Conservation (phyloP, 495 filamentous ascomycete species). For the Talaromyces adpressus region DNA sequence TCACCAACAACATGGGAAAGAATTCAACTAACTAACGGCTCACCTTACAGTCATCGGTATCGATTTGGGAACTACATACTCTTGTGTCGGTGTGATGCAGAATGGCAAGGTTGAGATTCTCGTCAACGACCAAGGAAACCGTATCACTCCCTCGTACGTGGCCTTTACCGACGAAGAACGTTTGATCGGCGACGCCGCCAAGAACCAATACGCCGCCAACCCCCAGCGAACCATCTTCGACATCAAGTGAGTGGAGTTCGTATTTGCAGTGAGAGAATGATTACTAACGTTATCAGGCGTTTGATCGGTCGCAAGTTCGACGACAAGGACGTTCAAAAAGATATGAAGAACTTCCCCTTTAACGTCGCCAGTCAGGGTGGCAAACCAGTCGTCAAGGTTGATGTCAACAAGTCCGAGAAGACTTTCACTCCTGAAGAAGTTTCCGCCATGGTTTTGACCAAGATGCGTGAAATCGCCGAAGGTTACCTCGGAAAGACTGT, state of each 20-base stretch:
- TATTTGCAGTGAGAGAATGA: conserved; percentile 4
- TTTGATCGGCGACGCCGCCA: conserved; percentile 95
- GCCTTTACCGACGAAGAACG: conserved; percentile 98
- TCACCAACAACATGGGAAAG: conserved; percentile 1
- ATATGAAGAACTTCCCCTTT: conserved; percentile 89
- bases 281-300: conserved; percentile 46
- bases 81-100: conserved; percentile 97
- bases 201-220: conserved; percentile 98
- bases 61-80: conserved; percentile 96
- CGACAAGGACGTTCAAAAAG: conserved; percentile 77
- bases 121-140: conserved; percentile 97
- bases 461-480: conserved; percentile 98
- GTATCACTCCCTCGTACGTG: conserved; percentile 97
- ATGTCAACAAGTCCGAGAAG: conserved; percentile 66
- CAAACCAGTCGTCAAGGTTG: conserved; percentile 73
- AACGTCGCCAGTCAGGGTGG: conserved; percentile 75
- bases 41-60: conserved; percentile 74
- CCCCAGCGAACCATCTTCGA: conserved; percentile 85
- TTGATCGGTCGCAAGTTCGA: conserved; percentile 84
- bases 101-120: conserved; percentile 97
- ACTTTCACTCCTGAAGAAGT: conserved; percentile 82
- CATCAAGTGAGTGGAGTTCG: conserved; percentile 63
- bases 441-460: conserved; percentile 79
- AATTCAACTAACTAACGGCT: neutral
- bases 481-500: conserved; percentile 91